Evolutionary conservation across 805 yeast genomes (phyloP).

Genomic region (Candida koratica): DNA sequence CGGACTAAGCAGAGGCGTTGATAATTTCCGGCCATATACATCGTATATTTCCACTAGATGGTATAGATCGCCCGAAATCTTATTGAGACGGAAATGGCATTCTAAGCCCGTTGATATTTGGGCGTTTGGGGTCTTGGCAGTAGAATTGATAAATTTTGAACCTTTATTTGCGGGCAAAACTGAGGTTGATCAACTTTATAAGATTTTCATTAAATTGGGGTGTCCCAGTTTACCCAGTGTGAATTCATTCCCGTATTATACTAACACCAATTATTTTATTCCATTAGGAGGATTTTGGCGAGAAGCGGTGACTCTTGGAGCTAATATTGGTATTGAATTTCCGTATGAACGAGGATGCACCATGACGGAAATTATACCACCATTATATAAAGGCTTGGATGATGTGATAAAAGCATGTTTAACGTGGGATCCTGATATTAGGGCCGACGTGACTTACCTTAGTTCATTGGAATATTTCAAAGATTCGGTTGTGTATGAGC

Average conservation of each 20-base stretch:
- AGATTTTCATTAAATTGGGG: conserved; percentile 66
- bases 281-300: conserved; percentile 76
- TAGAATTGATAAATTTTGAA: conserved; percentile 63
- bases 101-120: conserved; percentile 74
- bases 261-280: conserved; percentile 9
- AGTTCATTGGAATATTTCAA: conserved; percentile 53
- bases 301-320: conserved; percentile 52
- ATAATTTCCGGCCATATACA: conserved; percentile 55
- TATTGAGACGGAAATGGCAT: conserved; percentile 58
- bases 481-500: conserved; percentile 28
- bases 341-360: conserved; percentile 53
- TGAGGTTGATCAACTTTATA: conserved; percentile 75
- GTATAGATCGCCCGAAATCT: conserved; percentile 82
- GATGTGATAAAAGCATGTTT: conserved; percentile 47
- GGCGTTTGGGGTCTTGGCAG: conserved; percentile 82
- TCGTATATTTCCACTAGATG: conserved; percentile 81
- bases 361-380: conserved; percentile 43
- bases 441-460: conserved; percentile 50
- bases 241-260: conserved; percentile 7
- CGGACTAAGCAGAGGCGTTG: conserved; percentile 66
- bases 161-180: conserved; percentile 84
- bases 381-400: conserved; percentile 39
- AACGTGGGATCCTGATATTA: conserved; percentile 73
- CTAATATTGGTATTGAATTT: conserved; percentile 50
- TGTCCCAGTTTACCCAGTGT: conserved; percentile 49